Evolutionary conservation across 192 early-diverging fungal species (phyloP), one percentile per base, ranked within the genome.

Genomic region (Backusella morwellensis): DNA sequence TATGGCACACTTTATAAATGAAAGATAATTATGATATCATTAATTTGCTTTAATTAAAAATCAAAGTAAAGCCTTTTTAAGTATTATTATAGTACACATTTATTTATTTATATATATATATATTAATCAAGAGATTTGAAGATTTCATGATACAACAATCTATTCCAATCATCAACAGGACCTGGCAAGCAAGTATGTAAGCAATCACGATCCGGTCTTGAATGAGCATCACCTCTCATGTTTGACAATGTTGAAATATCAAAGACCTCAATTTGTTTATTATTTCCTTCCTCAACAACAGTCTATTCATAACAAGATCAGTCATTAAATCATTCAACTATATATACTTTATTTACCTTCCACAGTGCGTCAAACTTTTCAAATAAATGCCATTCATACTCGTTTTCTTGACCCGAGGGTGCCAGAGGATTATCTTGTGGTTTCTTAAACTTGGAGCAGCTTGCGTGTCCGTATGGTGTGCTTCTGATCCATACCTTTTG

Each of bases 121-220:
- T 44, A 44, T 44, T 44, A 44, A 44, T 44, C 12, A 1, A 44
- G n/a, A 50, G 47, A 50, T 19, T 79, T 79, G n/a, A 68, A 72
- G 8, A 83, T 79, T 67, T 83, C 82, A 77, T 83, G 82, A 47
- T 80, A 74, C 2, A 83, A 21, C 4, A 83, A 69, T 21, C 66
- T 66, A 63, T 80, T 83, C 82, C 82, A 83, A 29, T 75, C 72
- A 67, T 83, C 82, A 29, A 83, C 79, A 75, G 82, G 82, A 19
- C 82, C 80, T 8, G 80, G 80, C 9, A 82, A 50, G 68, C 80
- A 82, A 21, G 73, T 82, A 42, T 83, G 82, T 35, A 83, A 54
- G 36, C 82, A 83, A 63, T 83, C 82, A 7, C 42, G 54, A 42
- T 83, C 75, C 8, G 82, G 82, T 21, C 70, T 34, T 2, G 78